Base-by-base conservation (phyloP, 495 filamentous ascomycete genomes). In the Bathelium albidoporum region DNA sequence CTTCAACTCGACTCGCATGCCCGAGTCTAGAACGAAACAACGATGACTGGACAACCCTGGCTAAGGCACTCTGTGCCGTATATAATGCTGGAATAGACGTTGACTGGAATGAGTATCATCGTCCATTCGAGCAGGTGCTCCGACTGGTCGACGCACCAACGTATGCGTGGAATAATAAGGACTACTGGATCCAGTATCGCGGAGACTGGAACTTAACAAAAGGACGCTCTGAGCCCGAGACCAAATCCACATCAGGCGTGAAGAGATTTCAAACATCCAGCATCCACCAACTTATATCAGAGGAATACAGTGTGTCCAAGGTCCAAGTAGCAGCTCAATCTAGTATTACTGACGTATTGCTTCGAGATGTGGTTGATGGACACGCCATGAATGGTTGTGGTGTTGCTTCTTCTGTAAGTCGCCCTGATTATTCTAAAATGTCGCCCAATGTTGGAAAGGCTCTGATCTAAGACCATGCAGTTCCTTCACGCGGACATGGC, bases 171-270 rank as follows among this genome's bases (percentile, higher is more conserved):
- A 87, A 93, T 63, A 73, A 85, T 32, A 91, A 91, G 79, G 85
- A 88, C 66, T 90, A 91, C 73, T 93, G 90, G 90, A 82, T 92
- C 28, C 79, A 86, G 18, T 91, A 91, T 72, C 80, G 78, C 12
- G 85, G 87, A 63, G 75, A 82, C 66, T 83, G 79, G 72, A 79
- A 71, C 45, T 68, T 83, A 22, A 68, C 69, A 12, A 82, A 80
- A 65, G 78, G 78, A 7, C 55, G 72, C 76, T 45, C 70, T 73
- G 41, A 63, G 68, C 1, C 65, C 62, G 16, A 63, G 69, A 26
- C 68, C 66, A 0, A 62, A 65, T 63, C 52, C 32, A 2, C 59
- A 74, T 2, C 49, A 29, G 49, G 7, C 24, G 49, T 55, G 49
- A 55, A 55, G 5, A 24, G 49, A 1, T 55, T 55, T 16, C 2